Evolutionary conservation across 1,139 yeast species (phyloP).

Genomic region (Debaryomyces fabryi): DNA sequence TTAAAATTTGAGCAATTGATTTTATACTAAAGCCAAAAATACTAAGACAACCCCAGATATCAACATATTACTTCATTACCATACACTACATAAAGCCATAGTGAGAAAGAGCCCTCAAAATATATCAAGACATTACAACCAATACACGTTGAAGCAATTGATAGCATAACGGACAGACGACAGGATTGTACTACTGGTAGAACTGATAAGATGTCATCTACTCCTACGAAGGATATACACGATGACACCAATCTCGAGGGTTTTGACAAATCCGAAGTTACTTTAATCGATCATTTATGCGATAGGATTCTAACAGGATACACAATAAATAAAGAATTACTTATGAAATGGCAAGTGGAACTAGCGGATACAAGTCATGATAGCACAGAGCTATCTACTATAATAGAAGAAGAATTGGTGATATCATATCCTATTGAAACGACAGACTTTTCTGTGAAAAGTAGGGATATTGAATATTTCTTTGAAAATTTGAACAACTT

Average conservation of each 20-base stretch:
- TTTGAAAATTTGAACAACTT: conserved; percentile 18
- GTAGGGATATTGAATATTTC: conserved; percentile 17
- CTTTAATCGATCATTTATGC: conserved; percentile 25
- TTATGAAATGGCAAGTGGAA: conserved; percentile 44
- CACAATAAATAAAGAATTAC: conserved; percentile 30
- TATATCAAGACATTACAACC: background rate
- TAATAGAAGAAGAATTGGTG: conserved; percentile 29
- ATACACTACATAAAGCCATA: background rate
- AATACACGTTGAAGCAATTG: background rate
- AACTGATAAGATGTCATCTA: background rate
- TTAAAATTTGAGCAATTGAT: background rate
- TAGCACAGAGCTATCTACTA: conserved; percentile 21
- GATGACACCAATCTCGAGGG: conserved; percentile 1
- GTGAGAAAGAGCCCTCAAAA: background rate
- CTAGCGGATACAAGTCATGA: conserved; percentile 28
- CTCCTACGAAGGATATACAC: background rate
- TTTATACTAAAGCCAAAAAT: background rate
- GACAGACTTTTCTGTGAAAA: background rate
- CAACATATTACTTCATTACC: background rate
- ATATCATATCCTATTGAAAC: conserved; percentile 18
- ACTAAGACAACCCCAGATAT: background rate
- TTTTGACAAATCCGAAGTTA: conserved; percentile 11
- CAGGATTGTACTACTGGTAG: background rate
- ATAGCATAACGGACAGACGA: background rate
- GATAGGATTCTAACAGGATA: conserved; percentile 27